Conservation (phyloP, 768 basidiomycete genomes). For the Exsudoporus frostii region DNA sequence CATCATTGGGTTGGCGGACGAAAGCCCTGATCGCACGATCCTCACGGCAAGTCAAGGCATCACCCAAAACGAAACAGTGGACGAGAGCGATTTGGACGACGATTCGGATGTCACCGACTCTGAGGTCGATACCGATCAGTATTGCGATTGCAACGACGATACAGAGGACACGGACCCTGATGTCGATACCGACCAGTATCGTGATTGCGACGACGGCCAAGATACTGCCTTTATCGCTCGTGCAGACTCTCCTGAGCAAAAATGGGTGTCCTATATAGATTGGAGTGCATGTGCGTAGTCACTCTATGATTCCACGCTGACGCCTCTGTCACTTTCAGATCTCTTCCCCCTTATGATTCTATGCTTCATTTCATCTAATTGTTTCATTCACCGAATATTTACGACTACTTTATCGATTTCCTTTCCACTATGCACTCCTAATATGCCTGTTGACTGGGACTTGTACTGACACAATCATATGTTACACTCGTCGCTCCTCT, state of each 20-base stretch:
- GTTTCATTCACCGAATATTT: not conserved
- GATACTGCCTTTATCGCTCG: not conserved
- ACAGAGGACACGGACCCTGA: not conserved
- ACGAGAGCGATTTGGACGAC: not conserved
- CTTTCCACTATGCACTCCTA: not conserved
- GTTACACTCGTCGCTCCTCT: not conserved
- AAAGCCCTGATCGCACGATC: not conserved
- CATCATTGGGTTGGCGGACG: conserved; percentile 15
- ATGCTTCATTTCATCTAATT: not conserved
- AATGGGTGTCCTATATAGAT: not conserved
- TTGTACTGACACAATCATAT: conserved; percentile 10
- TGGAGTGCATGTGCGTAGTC: conserved; percentile 2
- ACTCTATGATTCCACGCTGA: not conserved
- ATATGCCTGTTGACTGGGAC: conserved; percentile 2
- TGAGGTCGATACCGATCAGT: not conserved
- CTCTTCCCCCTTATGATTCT: not conserved
- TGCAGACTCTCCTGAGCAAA: too few relatives aligned
- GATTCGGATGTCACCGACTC: not conserved
- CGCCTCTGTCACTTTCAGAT: not conserved
- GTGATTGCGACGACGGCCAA: not conserved
- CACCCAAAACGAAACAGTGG: too few relatives aligned
- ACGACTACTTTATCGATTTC: not conserved
- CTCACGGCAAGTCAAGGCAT: not conserved
- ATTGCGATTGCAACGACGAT: not conserved
- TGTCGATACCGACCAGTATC: not conserved